Evolutionary conservation across 768 basidiomycete species (phyloP), one percentile per base, ranked within the genome.

Genomic region (Russula vinacea): DNA sequence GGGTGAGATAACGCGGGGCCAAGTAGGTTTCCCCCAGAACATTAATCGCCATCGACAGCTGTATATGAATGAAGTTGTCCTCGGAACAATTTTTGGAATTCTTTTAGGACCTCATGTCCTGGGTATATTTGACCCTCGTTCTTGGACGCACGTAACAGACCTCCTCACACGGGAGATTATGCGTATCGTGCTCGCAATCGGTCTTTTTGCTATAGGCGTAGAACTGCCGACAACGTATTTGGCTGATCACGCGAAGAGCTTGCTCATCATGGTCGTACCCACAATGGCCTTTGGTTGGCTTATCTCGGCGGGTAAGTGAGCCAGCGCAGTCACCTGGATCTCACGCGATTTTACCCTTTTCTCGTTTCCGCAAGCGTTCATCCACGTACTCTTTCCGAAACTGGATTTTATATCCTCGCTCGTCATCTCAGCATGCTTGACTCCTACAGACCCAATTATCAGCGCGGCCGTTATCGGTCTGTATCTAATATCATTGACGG

Each of bases 391-490:
- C 17, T 89, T 99, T 70, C 91, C 91, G 0, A 75, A 75, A 3
- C 35, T 35, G 10, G 35, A 35, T 35, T 35, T 84, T 73, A 77
- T 92, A 14, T 90, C 92, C 0, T 84, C 88, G 39, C 82, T 98
- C 5, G 92, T 87, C 52, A 86, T 97, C 58, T 89, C 94, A 8
- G 92, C 95, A 2, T 94, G 91, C 67, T 79, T 95, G 29, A 95
- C 94, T 0, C 92, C 93, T 1, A 99, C 96, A 13, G 96, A 99
- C 76, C 96, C 96, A 1, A 90, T 96, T 69, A 87, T 96, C 56
- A 92, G 90, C 60, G 90, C 92, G 58, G 87, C 82, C 57, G 94
- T 87, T 71, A 88, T 88, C 3, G 86, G 88, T 84, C 58, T 39
- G 80, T 32, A 56, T 35, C 10, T 35, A 3, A 35, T 1, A 35